A percentile compares a stretch with the other conserved stretches of the same genome.
Evolutionary conservation across 768 basidiomycete genomes (phyloP).

Genomic region (Tylopilus sp.): DNA sequence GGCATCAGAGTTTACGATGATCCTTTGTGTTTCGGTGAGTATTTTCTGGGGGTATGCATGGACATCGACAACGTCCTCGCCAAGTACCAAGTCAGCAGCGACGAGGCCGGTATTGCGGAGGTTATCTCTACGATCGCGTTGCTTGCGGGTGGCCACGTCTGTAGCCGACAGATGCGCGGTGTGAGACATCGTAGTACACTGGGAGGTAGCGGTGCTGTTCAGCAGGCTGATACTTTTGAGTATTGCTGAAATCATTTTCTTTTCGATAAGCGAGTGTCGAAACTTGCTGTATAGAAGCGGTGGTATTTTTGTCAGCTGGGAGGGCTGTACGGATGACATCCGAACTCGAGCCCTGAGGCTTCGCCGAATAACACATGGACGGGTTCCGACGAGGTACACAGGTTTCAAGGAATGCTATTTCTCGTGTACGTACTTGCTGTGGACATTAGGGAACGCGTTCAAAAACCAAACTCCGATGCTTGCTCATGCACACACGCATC

Average conservation of each 20-base stretch:
- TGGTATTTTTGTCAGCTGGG: background rate
- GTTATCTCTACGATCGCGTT: slow-evolving; percentile 18
- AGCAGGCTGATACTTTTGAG: slow-evolving; percentile 1
- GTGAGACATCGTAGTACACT: slow-evolving; percentile 7
- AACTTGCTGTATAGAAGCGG: slow-evolving; percentile 14
- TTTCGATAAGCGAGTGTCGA: background rate
- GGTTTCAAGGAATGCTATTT: too few relatives aligned
- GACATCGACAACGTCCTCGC: slow-evolving; percentile 12
- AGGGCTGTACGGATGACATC: background rate
- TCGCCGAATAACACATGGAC: background rate
- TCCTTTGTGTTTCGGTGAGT: slow-evolving; percentile 26
- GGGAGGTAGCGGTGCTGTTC: background rate
- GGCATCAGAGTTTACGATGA: slow-evolving; percentile 30
- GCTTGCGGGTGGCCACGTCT: slow-evolving; percentile 23
- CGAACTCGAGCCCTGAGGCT: background rate
- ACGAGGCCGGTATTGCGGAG: slow-evolving; percentile 9
- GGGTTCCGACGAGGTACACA: too few relatives aligned
- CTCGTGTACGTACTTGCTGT: too few relatives aligned
- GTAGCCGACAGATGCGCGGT: background rate
- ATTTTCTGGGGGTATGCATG: slow-evolving; percentile 26
- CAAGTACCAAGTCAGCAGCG: slow-evolving; percentile 1
- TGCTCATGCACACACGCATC: slow-evolving; percentile 52
- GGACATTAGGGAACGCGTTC: background rate
- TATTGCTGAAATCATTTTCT: background rate
- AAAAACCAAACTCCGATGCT: slow-evolving; percentile 8